phyloP scores from a whole-genome alignment of 495 filamentous ascomycete genomes.

The Lasiosphaeria miniovina region DNA sequence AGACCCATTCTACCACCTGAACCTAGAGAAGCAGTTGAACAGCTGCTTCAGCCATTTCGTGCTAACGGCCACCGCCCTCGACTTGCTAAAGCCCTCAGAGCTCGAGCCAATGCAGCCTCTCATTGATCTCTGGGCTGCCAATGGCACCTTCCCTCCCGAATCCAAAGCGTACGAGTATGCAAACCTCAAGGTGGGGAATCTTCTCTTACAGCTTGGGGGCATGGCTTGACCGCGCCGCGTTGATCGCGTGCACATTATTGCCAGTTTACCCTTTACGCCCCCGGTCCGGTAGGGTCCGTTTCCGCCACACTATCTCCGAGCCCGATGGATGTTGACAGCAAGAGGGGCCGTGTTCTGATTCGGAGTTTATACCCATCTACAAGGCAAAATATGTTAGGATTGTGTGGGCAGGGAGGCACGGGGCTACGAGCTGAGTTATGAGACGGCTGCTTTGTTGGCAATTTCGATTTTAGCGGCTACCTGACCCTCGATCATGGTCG shows the following conservation, averaged over 20 bases:
- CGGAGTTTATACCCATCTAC: too few species aligned
- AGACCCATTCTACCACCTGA: conserved; percentile 80
- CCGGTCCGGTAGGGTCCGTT: too few species aligned
- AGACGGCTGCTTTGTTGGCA: too few species aligned
- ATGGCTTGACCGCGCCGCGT: conserved; percentile 22
- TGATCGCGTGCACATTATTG: background rate
- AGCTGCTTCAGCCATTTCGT: conserved; percentile 94
- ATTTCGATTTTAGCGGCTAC: too few species aligned
- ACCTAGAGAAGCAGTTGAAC: conserved; percentile 82
- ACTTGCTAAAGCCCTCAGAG: conserved; percentile 77
- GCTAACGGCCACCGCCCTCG: conserved; percentile 79
- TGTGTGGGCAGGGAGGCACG: too few species aligned
- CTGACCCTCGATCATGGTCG: too few species aligned
- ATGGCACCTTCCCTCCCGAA: conserved; percentile 76
- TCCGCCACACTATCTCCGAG: too few species aligned
- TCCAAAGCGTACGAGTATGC: conserved; percentile 57
- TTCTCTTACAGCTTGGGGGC: conserved; percentile 43
- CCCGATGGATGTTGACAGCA: too few species aligned
- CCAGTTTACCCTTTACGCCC: background rate
- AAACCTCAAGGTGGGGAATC: conserved; percentile 47
- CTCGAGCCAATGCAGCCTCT: conserved; percentile 91
- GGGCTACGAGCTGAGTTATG: too few species aligned
- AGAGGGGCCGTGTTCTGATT: too few species aligned
- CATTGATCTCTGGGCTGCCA: conserved; percentile 83
- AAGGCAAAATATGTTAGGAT: too few species aligned